phyloP scores from a whole-genome alignment of 139 green algal species.

The Mesotaenium endlicherianum region DNA sequence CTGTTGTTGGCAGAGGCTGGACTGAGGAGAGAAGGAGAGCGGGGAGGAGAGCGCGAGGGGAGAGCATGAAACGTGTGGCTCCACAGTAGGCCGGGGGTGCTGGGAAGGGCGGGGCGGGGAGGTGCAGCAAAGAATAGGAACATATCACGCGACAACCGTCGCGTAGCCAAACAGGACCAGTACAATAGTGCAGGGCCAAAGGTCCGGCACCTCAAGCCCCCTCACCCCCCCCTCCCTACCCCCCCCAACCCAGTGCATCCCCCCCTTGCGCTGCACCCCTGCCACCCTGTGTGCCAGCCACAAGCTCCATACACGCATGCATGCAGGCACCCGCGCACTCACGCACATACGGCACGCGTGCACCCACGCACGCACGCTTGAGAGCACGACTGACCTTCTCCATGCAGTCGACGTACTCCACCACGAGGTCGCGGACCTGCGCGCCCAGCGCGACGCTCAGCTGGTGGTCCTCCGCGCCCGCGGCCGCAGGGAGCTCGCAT shows the following conservation, averaged over 20 bases:
- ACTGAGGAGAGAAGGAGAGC: too few relatives aligned
- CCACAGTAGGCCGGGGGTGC: too few relatives aligned
- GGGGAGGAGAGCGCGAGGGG: too few relatives aligned
- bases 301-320: neutral
- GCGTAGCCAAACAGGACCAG: too few relatives aligned
- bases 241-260: neutral
- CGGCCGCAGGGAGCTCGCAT: neutral
- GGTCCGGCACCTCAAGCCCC: too few relatives aligned
- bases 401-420: slow-evolving; percentile 52
- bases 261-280: neutral
- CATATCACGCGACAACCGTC: too few relatives aligned
- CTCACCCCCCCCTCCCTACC: too few relatives aligned
- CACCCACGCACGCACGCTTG: slow-evolving; percentile 57
- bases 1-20: too few relatives aligned
- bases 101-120: too few relatives aligned
- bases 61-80: too few relatives aligned
- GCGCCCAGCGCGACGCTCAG: slow-evolving; percentile 41
- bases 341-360: slow-evolving; percentile 55
- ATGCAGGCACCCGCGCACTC: neutral
- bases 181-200: too few relatives aligned
- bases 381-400: slow-evolving; percentile 38
- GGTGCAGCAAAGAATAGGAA: too few relatives aligned
- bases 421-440: slow-evolving; percentile 13
- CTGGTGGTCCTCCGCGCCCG: neutral
- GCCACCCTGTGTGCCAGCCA: neutral